Evolutionary conservation across 2,329 filamentous ascomycete genomes (phyloP), one percentile per base, ranked within the genome.

Genomic region (Xylariaceae sp.): DNA sequence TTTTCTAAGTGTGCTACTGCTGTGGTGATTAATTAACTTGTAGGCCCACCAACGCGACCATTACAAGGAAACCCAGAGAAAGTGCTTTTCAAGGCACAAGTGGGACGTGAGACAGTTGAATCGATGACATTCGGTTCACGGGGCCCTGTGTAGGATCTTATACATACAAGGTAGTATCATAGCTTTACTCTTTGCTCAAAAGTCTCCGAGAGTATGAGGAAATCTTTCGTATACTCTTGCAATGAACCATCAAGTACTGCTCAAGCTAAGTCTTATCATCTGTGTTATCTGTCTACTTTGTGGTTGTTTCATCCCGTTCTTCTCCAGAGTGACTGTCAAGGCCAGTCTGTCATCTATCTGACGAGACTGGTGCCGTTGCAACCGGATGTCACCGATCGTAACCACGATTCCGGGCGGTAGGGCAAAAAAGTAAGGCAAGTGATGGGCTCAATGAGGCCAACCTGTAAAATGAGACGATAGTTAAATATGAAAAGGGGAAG

Each of bases 81-180:
- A n/a, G 15, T n/a, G 17, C 8, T 5, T 30, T 30, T 30, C 4
- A 45, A 18, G 23, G 23, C 45, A 23, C 13, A 11, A 6, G 9
- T 30, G 48, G 23, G 23, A 30, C 1, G 23, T 30, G 23, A 30
- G 23, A 30, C 23, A 30, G 23, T 51, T 7, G 17, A 34, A 42
- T 53, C 4, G 11, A 55, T 51, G 15, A 45, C 48, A n/a, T 53
- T 34, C 13, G 1, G 30, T 44, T 49, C 45, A 17, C 50, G 5
- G 11, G 48, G 23, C 9, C n/a, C 51, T 58, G 11, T 48, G 37
- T 13, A 59, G 23, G 23, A 30, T 30, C 23, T 30, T 42, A 53
- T 48, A 59, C 52, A 57, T 59, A 59, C 17, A 49, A 17, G 13
- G 13, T 54, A 17, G 39, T 39, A 44, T 51, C 49, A 60, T 45